Percentiles rank a stretch among this genome's conserved stretches.
Conservation (phyloP, 2,329 filamentous ascomycete genomes). For the Monilinia fructicola region DNA sequence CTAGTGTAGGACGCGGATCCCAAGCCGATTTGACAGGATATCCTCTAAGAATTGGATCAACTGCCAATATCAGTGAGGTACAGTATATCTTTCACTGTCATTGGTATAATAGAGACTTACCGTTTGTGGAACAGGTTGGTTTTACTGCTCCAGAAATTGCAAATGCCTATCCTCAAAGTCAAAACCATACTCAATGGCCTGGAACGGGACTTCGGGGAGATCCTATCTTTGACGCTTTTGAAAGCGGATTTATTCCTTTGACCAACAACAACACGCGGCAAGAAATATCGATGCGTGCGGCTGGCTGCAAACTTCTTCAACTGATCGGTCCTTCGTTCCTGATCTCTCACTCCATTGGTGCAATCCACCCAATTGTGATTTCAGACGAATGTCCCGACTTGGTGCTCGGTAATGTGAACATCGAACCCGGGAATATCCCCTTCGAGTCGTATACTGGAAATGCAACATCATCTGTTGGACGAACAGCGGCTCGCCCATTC, state of each 20-base stretch:
- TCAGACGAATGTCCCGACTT: constrained; percentile 38
- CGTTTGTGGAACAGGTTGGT: background rate
- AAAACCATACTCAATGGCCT: constrained; percentile 44
- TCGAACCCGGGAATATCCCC: constrained; percentile 38
- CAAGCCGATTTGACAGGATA: constrained; percentile 32
- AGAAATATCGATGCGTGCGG: constrained; percentile 37
- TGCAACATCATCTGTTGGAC: constrained; percentile 27
- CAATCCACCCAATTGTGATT: constrained; percentile 31
- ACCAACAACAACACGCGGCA: constrained; percentile 37
- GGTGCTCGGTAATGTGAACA: constrained; percentile 36
- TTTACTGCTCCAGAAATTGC: constrained; percentile 19
- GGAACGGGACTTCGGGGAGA: constrained; percentile 41
- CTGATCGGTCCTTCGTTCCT: constrained; percentile 40
- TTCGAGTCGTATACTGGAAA: constrained; percentile 32
- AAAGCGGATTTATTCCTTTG: constrained; percentile 20
- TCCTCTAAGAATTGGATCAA: constrained; percentile 31
- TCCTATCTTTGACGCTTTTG: constrained; percentile 22
- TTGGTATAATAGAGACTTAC: background rate
- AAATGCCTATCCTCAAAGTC: constrained; percentile 26
- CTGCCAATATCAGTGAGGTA: constrained; percentile 26
- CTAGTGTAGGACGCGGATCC: constrained; percentile 28
- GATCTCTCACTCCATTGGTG: constrained; percentile 41
- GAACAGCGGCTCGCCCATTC: constrained; percentile 28
- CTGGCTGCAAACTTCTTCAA: constrained; percentile 39
- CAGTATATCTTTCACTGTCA: background rate